These are phyloP conservation scores for Cinchona pubescens DNA, from an alignment of 257 asterid genomes.

Conservation along the genomic window DNA sequence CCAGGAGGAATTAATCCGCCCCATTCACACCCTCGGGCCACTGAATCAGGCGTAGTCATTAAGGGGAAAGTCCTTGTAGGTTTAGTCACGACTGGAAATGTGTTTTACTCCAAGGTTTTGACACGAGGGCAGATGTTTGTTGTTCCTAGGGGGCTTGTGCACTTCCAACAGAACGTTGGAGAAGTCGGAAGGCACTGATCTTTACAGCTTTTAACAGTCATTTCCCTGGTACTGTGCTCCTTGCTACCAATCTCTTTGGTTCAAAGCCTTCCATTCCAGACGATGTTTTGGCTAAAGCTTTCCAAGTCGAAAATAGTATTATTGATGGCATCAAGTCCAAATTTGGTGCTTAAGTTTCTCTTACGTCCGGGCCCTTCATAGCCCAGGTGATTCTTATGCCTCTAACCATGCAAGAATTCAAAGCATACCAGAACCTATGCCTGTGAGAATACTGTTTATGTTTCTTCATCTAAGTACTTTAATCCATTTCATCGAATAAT, in stretches of 20 bases:
- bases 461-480: no score
- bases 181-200: conserved; percentile 36
- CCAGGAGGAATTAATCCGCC: conserved; percentile 54
- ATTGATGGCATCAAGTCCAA: conserved; percentile 39
- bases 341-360: conserved; percentile 28
- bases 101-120: conserved; percentile 34
- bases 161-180: conserved; percentile 61
- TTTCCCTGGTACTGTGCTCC: conserved; percentile 38
- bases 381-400: no score
- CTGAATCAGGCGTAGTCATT: conserved; percentile 46
- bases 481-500: no score
- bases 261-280: conserved; percentile 49
- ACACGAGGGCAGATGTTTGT: conserved; percentile 51
- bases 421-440: not conserved
- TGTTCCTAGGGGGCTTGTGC: conserved; percentile 52
- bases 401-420: not conserved
- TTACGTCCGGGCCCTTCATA: no score
- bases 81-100: conserved; percentile 40
- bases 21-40: conserved; percentile 60
- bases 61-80: conserved; percentile 49
- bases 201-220: conserved; percentile 64
- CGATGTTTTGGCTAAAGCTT: conserved; percentile 51
- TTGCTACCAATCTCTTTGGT: conserved; percentile 37
- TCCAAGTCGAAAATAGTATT: conserved; percentile 35
- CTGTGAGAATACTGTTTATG: no score